Conservation (phyloP, 805 yeast species). For the Saturnispora galanensis region DNA sequence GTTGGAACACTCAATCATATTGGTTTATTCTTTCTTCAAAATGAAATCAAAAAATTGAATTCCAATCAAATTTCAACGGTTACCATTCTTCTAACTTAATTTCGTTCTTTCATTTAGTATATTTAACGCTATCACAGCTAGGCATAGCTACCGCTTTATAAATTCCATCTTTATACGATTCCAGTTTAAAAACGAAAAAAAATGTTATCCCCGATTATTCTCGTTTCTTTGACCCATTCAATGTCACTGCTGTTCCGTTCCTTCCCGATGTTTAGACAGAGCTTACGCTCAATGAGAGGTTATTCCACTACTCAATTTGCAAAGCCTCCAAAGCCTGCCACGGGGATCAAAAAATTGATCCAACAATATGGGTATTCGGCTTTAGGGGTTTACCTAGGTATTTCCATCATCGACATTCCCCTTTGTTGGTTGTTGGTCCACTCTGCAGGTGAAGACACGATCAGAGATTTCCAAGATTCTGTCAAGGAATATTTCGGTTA, state of each 20-base stretch:
- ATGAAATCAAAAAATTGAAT: too few species aligned
- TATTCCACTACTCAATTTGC: slow-evolving; percentile 8
- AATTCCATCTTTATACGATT: not conserved
- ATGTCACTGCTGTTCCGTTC: slow-evolving; percentile 6
- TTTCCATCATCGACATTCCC: slow-evolving; percentile 75
- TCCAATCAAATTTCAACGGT: too few species aligned
- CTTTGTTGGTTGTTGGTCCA: slow-evolving; percentile 76
- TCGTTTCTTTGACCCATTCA: not conserved
- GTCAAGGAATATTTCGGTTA: slow-evolving; percentile 53
- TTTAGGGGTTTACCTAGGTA: slow-evolving; percentile 66
- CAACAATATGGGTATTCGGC: slow-evolving; percentile 90
- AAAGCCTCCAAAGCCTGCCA: slow-evolving; percentile 23
- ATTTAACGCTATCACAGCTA: too few species aligned
- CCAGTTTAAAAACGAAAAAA: not conserved
- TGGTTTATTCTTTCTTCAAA: too few species aligned
- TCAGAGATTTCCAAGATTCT: slow-evolving; percentile 54
- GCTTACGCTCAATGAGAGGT: slow-evolving; percentile 3
- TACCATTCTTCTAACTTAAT: too few species aligned
- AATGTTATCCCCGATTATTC: not conserved
- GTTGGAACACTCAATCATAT: too few species aligned
- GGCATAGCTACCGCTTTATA: too few species aligned
- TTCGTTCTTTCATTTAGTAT: not conserved
- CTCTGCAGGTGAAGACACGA: slow-evolving; percentile 75
- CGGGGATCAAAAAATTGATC: slow-evolving; percentile 53
- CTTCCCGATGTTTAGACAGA: slow-evolving; percentile 1